Evolutionary conservation across 768 basidiomycete genomes (phyloP), one percentile per base, ranked within the genome.

Genomic region (Termitomyces heimii): DNA sequence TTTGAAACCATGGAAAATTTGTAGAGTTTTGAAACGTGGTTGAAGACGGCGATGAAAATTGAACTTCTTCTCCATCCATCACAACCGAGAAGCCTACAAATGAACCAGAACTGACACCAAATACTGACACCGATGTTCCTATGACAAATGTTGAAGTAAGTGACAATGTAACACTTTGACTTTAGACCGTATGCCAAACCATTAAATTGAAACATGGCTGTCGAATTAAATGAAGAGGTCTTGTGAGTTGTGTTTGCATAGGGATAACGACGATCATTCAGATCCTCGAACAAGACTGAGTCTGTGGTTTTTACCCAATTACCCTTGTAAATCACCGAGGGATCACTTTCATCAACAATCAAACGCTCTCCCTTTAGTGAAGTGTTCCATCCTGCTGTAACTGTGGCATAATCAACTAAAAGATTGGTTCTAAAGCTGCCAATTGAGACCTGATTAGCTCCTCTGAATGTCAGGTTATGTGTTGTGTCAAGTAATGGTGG

Each of bases 81-180:
- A 3, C 0, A 20, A 32, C 2, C 2, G 0, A 0, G 2, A 5
- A 7, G 13, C 20, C 2, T 32, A 12, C 1, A 0, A 1, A 3
- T n/a, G 2, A 1, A 12, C 31, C 32, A 8, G 13, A 22, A 35
- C 12, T 22, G 14, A 8, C 4, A 10, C 48, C 32, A 10, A 35
- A 14, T 1, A 49, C 13, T 5, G 48, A 49, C 31, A 49, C 48
- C 9, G 48, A 4, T 32, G 32, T 35, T 49, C 48, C 48, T 49
- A 18, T 22, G 31, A 5, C 3, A 46, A 32, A 14, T 24, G 13
- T 6, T 49, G 1, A 14, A 49, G 13, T 24, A 8, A 39, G 18
- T 39, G 37, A 14, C 31, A 31, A 31, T 31, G 2, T 49, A n/a
- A 13, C 5, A n/a, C 3, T 34, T 3, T 3, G 24, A 49, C 1